Base-by-base conservation (phyloP, 345 rosid genomes). In the Linum usitatissimum region DNA sequence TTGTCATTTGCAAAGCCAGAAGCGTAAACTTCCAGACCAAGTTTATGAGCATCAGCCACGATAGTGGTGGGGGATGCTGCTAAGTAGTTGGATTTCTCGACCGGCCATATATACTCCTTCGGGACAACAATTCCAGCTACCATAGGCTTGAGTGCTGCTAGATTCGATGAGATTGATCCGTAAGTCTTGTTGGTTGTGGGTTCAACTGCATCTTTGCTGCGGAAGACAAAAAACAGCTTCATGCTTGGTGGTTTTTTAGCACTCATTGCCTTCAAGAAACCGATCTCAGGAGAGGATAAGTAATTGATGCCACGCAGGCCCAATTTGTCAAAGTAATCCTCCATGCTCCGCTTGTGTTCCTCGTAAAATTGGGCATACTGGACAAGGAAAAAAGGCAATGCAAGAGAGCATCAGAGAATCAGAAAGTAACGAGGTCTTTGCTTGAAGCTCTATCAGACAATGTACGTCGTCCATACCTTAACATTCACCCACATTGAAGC, bases 281-380 rank as follows among this genome's bases (percentile, higher is more conserved):
- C 87, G 6, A 90, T 81, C 67, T 93, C 99, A 1, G 97, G 89
- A 63, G 88, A 87, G n/a, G 97, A 87, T 19, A 90, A 55, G 79
- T 69, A 73, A 34, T 31, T 53, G n/a, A 38, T 49, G 20, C 4
- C 57, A 2, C 58, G 66, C 6, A 56, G 56, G 62, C 72, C 68
- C 55, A 65, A 10, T 7, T 67, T 67, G 48, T 68, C 75, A 7
- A 86, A 20, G 57, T 71, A 83, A 9, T 64, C 39, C 4, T 78
- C 68, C 21, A 85, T 65, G 63, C 78, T 81, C 28, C 75, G 75
- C 40, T 82, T 84, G 78, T 84, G 80, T 69, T 90, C 81, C 14
- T 64, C 62, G 68, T 90, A 93, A 82, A 93, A 81, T 21, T 59
- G 3, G 28, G 80, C 83, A 38, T 86, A 70, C 99, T 93, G 86